Conservation (phyloP, 352 stramenopile genomes). For the Phytopythium delawarense region DNA sequence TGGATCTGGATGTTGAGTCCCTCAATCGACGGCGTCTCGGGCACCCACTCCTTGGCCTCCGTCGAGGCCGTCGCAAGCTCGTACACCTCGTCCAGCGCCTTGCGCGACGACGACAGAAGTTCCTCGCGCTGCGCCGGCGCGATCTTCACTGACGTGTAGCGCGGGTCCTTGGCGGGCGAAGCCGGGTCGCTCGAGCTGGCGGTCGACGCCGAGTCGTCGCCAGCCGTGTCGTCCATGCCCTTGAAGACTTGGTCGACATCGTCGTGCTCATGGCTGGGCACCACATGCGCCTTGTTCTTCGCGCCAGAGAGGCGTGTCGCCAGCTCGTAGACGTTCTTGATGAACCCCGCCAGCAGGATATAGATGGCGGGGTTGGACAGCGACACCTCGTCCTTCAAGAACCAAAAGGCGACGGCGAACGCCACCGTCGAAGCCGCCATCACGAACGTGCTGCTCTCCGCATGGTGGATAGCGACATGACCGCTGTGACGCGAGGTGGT, state of each 20-base stretch:
- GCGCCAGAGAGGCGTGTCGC: constrained; percentile 24
- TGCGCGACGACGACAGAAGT: constrained; percentile 41
- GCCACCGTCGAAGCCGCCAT: constrained; percentile 54
- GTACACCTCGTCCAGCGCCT: constrained; percentile 48
- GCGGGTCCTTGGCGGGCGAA: constrained; percentile 14
- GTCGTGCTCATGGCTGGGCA: constrained; percentile 9
- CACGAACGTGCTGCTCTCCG: constrained; percentile 38
- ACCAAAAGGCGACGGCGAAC: constrained; percentile 70
- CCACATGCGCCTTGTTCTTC: constrained; percentile 8
- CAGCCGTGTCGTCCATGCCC: constrained; percentile 27
- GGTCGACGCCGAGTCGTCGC: constrained; percentile 9
- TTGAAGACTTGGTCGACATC: constrained; percentile 35
- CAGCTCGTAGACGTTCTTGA: constrained; percentile 74
- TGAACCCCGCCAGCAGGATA: constrained; percentile 64
- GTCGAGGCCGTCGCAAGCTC: constrained; percentile 40
- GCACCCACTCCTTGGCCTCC: constrained; percentile 52
- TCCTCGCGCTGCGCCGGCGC: constrained; percentile 39
- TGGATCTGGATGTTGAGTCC: constrained; percentile 38
- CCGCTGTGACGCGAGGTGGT: not conserved
- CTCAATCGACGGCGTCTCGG: constrained; percentile 56
- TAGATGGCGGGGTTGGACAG: constrained; percentile 68
- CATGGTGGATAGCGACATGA: constrained; percentile 1
- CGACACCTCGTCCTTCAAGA: constrained; percentile 75
- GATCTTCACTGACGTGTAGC: constrained; percentile 37
- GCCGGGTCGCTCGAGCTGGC: constrained; percentile 3